phyloP scores from a whole-genome alignment of 2,329 filamentous ascomycete species.

The Aspergillus versicolor region DNA sequence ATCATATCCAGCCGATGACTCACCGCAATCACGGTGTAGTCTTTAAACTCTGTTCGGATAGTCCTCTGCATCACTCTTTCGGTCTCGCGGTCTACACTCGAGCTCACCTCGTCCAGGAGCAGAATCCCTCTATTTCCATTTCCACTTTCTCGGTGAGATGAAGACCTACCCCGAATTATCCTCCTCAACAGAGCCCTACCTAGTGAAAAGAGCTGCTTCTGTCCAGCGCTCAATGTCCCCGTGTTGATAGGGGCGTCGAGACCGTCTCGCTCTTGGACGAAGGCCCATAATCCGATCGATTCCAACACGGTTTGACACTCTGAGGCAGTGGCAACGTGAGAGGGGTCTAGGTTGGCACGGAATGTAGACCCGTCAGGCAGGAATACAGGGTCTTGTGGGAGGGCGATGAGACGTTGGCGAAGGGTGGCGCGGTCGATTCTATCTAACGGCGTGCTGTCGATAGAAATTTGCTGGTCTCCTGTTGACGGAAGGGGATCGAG shows the following conservation, averaged over 20 bases:
- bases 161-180: not conserved
- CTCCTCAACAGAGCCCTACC: constrained; percentile 1
- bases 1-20: constrained; percentile 30
- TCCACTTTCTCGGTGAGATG: not conserved
- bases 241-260: constrained; percentile 1
- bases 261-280: constrained; percentile 16
- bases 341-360: constrained; percentile 44
- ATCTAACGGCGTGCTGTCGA: constrained; percentile 14
- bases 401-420: constrained; percentile 50
- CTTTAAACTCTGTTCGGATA: constrained; percentile 24
- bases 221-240: constrained; percentile 2
- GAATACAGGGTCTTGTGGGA: constrained; percentile 58
- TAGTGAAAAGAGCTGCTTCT: constrained; percentile 8
- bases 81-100: constrained; percentile 16
- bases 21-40: constrained; percentile 29
- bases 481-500: constrained; percentile 30
- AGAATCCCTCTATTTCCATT: constrained; percentile 9
- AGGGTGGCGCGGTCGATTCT: constrained; percentile 44
- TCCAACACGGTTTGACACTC: not conserved
- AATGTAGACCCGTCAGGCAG: constrained; percentile 46
- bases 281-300: not conserved
- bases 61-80: constrained; percentile 25
- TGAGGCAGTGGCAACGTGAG: not conserved
- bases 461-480: not conserved
- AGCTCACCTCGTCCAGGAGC: constrained; percentile 23